Conservation (phyloP, 441 rosid genomes). For the Adansonia madagascariensis region DNA sequence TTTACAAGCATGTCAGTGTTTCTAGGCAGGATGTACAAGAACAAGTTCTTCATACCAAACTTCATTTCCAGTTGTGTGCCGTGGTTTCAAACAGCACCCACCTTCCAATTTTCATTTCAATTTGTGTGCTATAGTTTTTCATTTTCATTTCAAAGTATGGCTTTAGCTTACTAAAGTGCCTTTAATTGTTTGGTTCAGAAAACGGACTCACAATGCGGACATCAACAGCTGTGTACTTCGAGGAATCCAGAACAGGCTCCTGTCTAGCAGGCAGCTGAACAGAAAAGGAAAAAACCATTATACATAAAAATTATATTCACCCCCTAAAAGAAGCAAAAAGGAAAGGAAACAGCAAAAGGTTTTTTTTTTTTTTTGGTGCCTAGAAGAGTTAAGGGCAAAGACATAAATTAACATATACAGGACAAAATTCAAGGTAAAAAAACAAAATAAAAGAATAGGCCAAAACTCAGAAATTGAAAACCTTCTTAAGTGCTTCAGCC, state of each 20-base stretch:
- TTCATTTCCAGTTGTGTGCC: background rate
- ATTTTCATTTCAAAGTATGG: background rate
- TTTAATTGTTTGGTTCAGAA: background rate
- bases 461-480: slow-evolving; percentile 31
- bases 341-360: background rate
- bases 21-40: background rate
- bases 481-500: slow-evolving; percentile 99
- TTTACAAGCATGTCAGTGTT: background rate
- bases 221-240: slow-evolving; percentile 96
- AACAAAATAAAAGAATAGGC: background rate
- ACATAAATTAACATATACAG: background rate
- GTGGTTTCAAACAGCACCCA: background rate
- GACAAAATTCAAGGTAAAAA: background rate
- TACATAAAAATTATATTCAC: background rate
- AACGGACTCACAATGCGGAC: slow-evolving; percentile 91
- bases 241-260: slow-evolving; percentile 79
- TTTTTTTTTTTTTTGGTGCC: background rate
- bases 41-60: background rate
- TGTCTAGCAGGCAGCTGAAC: slow-evolving; percentile 83
- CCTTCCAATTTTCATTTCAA: background rate
- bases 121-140: background rate
- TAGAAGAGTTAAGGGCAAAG: background rate
- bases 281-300: slow-evolving; percentile 24
- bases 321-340: background rate
- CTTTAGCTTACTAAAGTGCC: background rate